Evolutionary conservation across 2,329 filamentous ascomycete species (phyloP).

Genomic region (Sarocladium oryzae): DNA sequence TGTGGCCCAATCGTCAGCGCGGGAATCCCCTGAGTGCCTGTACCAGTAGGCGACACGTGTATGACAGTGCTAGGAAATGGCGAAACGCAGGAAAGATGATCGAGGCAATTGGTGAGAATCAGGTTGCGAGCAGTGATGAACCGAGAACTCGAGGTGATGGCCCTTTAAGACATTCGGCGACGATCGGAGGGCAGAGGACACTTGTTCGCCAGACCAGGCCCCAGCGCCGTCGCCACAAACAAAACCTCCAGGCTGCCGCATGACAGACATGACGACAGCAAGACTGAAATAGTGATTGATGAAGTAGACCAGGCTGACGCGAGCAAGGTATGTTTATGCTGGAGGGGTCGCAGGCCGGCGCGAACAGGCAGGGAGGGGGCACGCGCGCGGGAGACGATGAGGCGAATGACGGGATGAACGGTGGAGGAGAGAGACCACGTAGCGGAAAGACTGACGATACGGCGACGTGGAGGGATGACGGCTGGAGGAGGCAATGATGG

Average conservation of each 20-base stretch:
- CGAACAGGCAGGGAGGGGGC: constrained; percentile 6
- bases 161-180: background rate
- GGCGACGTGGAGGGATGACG: background rate
- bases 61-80: background rate
- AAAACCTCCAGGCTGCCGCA: background rate
- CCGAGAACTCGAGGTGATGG: background rate
- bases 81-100: background rate
- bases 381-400: constrained; percentile 8
- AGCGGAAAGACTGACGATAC: background rate
- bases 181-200: constrained; percentile 7
- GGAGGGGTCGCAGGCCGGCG: constrained; percentile 2
- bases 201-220: constrained; percentile 7
- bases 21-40: constrained; percentile 1
- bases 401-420: constrained; percentile 3
- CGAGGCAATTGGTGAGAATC: background rate
- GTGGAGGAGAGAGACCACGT: background rate
- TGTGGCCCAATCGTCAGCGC: background rate
- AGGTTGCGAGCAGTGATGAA: background rate
- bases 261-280: background rate
- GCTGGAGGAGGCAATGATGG: background rate
- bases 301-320: background rate
- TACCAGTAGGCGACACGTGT: background rate
- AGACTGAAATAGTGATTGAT: background rate
- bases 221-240: background rate
- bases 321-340: background rate